Evolutionary conservation across 2,329 filamentous ascomycete species (phyloP).

Genomic region (Westerdykella sp.): DNA sequence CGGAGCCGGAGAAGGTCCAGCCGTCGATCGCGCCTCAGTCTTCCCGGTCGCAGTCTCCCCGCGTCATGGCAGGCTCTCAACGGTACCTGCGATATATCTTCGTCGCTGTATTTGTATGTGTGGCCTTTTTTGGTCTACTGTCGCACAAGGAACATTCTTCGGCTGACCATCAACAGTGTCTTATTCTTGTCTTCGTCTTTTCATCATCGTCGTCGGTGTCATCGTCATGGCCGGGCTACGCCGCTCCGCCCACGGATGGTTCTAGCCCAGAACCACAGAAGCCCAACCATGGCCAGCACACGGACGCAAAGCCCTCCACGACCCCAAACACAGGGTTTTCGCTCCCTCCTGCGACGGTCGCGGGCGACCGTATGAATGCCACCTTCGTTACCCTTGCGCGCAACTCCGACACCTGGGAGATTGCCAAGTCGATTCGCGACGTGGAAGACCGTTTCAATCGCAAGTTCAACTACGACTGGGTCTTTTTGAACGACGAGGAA

Average conservation of each 20-base stretch:
- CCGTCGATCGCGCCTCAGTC: slow-evolving; percentile 8
- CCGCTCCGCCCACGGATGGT: slow-evolving; percentile 4
- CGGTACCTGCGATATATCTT: slow-evolving; percentile 68
- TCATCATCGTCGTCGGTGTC: slow-evolving; percentile 53
- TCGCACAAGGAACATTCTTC: not conserved
- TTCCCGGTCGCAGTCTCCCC: slow-evolving; percentile 9
- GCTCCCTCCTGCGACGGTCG: slow-evolving; percentile 44
- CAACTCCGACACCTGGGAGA: slow-evolving; percentile 93
- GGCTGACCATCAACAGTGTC: slow-evolving; percentile 40
- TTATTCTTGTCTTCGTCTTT: slow-evolving; percentile 77
- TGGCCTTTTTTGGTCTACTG: slow-evolving; percentile 1
- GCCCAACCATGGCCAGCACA: slow-evolving; percentile 10
- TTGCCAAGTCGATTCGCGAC: slow-evolving; percentile 89
- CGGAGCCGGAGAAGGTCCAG: slow-evolving; percentile 16
- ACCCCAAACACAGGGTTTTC: slow-evolving; percentile 28
- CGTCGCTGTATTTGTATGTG: slow-evolving; percentile 74
- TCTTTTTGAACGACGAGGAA: slow-evolving; percentile 93
- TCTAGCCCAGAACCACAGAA: slow-evolving; percentile 11
- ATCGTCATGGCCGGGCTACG: slow-evolving; percentile 29
- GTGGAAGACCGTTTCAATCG: slow-evolving; percentile 98
- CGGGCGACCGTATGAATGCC: slow-evolving; percentile 81
- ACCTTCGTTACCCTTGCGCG: slow-evolving; percentile 95
- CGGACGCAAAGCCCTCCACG: slow-evolving; percentile 17
- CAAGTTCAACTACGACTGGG: slow-evolving; percentile 97
- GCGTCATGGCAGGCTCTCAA: slow-evolving; percentile 67